phyloP scores from a whole-genome alignment of 2,329 filamentous ascomycete genomes.

The Rhynchosporium agropyri region DNA sequence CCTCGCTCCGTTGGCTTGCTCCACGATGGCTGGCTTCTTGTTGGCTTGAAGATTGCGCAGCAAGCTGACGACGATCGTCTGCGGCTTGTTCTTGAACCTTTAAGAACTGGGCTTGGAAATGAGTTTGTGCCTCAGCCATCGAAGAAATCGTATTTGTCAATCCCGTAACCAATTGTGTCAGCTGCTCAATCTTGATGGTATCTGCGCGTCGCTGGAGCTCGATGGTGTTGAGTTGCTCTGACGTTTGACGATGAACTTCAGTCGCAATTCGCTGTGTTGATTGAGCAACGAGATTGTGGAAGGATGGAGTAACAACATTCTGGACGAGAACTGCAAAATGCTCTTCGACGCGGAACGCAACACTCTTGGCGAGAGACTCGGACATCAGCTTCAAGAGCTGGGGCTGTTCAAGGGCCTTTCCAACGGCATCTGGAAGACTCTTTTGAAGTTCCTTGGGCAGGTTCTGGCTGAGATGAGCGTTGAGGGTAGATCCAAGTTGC shows the following conservation, averaged over 20 bases:
- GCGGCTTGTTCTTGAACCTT: slow-evolving; percentile 57
- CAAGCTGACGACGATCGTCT: slow-evolving; percentile 44
- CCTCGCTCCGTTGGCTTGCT: slow-evolving; percentile 15
- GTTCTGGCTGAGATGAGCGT: slow-evolving; percentile 32
- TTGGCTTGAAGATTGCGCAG: slow-evolving; percentile 9
- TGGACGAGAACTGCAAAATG: slow-evolving; percentile 65
- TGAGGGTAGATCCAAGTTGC: slow-evolving; percentile 68
- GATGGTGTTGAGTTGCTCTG: slow-evolving; percentile 39
- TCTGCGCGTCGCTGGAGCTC: slow-evolving; percentile 40
- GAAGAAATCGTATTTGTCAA: slow-evolving; percentile 70
- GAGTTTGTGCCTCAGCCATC: slow-evolving; percentile 68
- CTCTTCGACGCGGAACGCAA: slow-evolving; percentile 69
- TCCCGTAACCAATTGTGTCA: slow-evolving; percentile 67
- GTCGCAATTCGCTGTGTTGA: slow-evolving; percentile 68
- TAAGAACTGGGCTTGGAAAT: slow-evolving; percentile 67
- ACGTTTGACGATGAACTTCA: slow-evolving; percentile 65
- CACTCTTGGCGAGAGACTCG: slow-evolving; percentile 69
- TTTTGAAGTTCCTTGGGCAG: slow-evolving; percentile 69
- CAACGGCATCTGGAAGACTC: slow-evolving; percentile 67
- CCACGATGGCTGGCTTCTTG: slow-evolving; percentile 16
- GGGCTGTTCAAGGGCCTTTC: slow-evolving; percentile 70
- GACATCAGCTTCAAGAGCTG: slow-evolving; percentile 73
- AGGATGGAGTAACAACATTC: slow-evolving; percentile 64
- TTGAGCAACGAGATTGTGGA: slow-evolving; percentile 66
- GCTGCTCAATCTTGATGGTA: slow-evolving; percentile 69